Conservation (phyloP, 306 rosid genomes). For the Malus asiatica region DNA sequence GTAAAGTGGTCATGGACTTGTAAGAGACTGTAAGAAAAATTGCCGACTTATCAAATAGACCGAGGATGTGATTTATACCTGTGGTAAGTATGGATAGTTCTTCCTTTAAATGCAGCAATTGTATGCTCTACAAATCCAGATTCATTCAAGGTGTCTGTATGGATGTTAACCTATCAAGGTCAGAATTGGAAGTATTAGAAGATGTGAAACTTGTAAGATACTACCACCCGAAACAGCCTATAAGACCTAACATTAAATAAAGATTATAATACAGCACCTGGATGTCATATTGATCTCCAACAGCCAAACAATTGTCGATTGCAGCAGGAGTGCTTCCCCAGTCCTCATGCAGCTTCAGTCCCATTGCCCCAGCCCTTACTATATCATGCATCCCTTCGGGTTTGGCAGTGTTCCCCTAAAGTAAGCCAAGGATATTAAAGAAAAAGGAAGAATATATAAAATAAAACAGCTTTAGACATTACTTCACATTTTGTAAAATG, state of each 20-base stretch:
- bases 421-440: slow-evolving; percentile 7
- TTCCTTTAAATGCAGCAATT: slow-evolving; percentile 76
- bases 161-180: slow-evolving; percentile 73
- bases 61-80: slow-evolving; percentile 40
- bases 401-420: slow-evolving; percentile 74
- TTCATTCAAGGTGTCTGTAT: slow-evolving; percentile 89
- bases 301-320: slow-evolving; percentile 67
- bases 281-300: slow-evolving; percentile 68
- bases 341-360: slow-evolving; percentile 87
- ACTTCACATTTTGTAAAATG: not conserved
- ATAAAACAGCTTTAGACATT: not conserved
- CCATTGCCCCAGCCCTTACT: slow-evolving; percentile 91
- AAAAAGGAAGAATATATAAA: not conserved
- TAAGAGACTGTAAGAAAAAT: not conserved
- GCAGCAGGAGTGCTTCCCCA: slow-evolving; percentile 96
- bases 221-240: not conserved
- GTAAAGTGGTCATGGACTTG: not conserved
- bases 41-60: not conserved
- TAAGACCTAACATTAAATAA: not conserved
- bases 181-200: not conserved
- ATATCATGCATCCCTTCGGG: slow-evolving; percentile 66
- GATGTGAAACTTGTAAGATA: not conserved
- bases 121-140: slow-evolving; percentile 93
- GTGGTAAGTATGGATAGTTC: slow-evolving; percentile 91
- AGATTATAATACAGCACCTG: slow-evolving; percentile 37